A percentile compares a stretch with the other conserved stretches of the same genome.
Evolutionary conservation across 2,329 filamentous ascomycete genomes (phyloP).

Genomic region (Pseudogymnoascus sp.): DNA sequence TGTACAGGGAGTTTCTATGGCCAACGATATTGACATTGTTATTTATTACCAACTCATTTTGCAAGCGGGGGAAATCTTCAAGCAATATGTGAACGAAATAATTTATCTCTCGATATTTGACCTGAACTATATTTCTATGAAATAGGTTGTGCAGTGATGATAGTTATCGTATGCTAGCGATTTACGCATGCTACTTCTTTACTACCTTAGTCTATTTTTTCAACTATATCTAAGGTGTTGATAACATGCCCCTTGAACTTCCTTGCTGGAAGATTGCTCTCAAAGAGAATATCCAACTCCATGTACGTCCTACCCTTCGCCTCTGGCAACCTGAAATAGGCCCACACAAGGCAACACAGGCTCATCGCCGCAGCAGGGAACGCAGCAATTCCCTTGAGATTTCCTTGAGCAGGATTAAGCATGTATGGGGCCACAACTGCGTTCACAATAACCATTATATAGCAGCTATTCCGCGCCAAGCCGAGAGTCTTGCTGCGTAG

Average conservation of each 20-base stretch:
- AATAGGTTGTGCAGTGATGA: too few relatives aligned
- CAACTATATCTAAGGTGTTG: background rate
- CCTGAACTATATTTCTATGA: too few relatives aligned
- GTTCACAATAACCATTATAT: slow-evolving; percentile 29
- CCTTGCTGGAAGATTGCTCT: slow-evolving; percentile 14
- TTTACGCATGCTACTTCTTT: background rate
- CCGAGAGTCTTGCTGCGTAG: slow-evolving; percentile 35
- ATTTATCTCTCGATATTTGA: too few relatives aligned
- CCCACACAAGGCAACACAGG: slow-evolving; percentile 9
- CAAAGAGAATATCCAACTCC: slow-evolving; percentile 21
- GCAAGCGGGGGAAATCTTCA: too few relatives aligned
- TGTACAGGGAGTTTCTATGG: too few relatives aligned
- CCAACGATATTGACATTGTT: too few relatives aligned
- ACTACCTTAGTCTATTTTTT: background rate
- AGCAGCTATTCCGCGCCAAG: slow-evolving; percentile 49
- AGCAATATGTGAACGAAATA: too few relatives aligned
- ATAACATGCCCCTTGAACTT: slow-evolving; percentile 13
- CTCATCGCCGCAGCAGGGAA: slow-evolving; percentile 5
- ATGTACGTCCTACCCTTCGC: slow-evolving; percentile 19
- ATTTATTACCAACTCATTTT: too few relatives aligned
- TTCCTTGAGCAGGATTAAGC: slow-evolving; percentile 23
- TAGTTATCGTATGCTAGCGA: too few relatives aligned
- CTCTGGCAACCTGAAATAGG: slow-evolving; percentile 28
- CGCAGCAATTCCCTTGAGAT: slow-evolving; percentile 11
- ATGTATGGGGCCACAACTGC: slow-evolving; percentile 64